Evolutionary conservation across 345 rosid species (phyloP), one percentile per base, ranked within the genome.

Genomic region (Raphanus sativus): DNA sequence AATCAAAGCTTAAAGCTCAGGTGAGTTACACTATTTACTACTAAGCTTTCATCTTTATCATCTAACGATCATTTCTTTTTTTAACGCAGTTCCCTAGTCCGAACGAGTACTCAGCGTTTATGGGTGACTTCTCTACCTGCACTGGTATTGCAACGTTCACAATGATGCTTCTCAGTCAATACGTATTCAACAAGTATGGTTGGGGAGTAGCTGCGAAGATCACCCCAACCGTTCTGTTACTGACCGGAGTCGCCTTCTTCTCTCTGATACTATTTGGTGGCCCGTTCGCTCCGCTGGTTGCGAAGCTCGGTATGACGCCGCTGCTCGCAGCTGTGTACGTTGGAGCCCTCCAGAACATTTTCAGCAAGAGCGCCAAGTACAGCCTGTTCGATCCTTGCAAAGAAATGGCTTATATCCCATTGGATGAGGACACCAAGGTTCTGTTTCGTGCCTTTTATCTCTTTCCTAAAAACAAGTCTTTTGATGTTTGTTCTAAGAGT

Each of bases 311-410:
- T 71, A 82, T 95, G 94, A 92, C 96, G 69, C 98, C 99, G 26
- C 90, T 95, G 81, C 96, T 95, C 38, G 97, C 99, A 9, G 97
- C 99, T 6, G 99, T 95, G 30, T 95, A 89, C 3, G 98, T 95
- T 34, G 99, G 99, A 63, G 99, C 99, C 36, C 29, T 95, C 85
- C 99, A 95, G 85, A 95, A 95, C 79, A 95, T 95, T 81, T 95
- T 95, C 96, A 95, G 98, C 88, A 94, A 94, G 93, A 94, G 98
- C 29, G 98, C 98, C 81, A 94, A 94, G 79, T 94, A 94, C 90
- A 94, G 96, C 77, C 87, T 95, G 84, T 95, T 95, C 50, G 99
- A 95, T 67, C 98, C 99, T 62, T 95, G 99, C 86, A 95, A 95
- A 81, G 99, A 95, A 81, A 95, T 95, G 99, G 98, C 97, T 3